phyloP scores from a whole-genome alignment of 192 early-diverging fungal species.

The Podila minutissima region DNA sequence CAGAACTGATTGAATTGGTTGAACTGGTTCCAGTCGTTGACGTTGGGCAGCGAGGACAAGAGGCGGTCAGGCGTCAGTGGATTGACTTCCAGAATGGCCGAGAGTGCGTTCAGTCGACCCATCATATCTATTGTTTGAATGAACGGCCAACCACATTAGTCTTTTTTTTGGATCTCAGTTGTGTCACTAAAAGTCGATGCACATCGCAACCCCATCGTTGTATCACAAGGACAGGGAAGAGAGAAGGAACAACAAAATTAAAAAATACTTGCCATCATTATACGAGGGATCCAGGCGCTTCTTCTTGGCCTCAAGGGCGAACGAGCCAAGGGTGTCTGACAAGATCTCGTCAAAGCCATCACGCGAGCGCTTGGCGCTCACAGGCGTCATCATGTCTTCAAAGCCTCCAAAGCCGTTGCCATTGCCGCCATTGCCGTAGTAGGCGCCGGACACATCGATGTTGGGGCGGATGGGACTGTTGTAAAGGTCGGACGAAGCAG shows the following conservation, averaged over 20 bases:
- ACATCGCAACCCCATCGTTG: too few relatives aligned
- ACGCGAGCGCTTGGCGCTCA: constrained; percentile 34
- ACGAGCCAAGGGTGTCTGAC: constrained; percentile 46
- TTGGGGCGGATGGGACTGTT: constrained; percentile 15
- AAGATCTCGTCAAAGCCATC: constrained; percentile 35
- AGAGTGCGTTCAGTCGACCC: constrained; percentile 46
- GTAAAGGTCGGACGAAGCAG: constrained; percentile 34
- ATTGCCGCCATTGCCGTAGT: constrained; percentile 24
- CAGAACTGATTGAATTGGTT: constrained; percentile 46
- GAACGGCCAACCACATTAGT: too few relatives aligned
- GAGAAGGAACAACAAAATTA: neutral
- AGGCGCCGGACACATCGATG: constrained; percentile 32
- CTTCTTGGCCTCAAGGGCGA: constrained; percentile 50
- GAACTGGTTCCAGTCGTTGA: constrained; percentile 38
- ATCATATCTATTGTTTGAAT: constrained; percentile 35
- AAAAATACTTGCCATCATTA: constrained; percentile 39
- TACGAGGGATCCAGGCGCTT: constrained; percentile 48
- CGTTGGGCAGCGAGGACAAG: constrained; percentile 20
- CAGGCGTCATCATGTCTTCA: constrained; percentile 29
- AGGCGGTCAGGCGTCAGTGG: constrained; percentile 31
- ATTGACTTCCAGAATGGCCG: constrained; percentile 33
- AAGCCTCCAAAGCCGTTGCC: constrained; percentile 8
- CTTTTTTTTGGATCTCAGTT: too few relatives aligned
- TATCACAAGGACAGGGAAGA: neutral
- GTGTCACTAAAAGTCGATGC: too few relatives aligned